A percentile compares a stretch with the other conserved stretches of the same genome.
Evolutionary conservation across 2,329 filamentous ascomycete species (phyloP).

Genomic region (Ampelomyces quisqualis): DNA sequence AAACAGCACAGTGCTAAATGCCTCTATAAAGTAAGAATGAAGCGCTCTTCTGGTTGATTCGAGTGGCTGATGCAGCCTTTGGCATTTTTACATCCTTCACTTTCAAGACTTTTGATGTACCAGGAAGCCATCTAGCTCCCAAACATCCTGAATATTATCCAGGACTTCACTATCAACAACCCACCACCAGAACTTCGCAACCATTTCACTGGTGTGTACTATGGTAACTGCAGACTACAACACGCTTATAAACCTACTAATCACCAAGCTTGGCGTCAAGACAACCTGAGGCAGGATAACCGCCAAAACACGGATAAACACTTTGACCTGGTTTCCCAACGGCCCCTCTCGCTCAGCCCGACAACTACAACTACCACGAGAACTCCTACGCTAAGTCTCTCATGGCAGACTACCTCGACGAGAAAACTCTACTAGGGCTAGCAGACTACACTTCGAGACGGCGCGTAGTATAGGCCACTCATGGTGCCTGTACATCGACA

Average conservation of each 20-base stretch:
- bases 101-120: slow-evolving; percentile 32
- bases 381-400: slow-evolving; percentile 33
- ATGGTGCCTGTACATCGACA: slow-evolving; percentile 34
- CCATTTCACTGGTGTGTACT: slow-evolving; percentile 28
- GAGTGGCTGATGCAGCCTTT: slow-evolving; percentile 44
- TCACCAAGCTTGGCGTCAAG: slow-evolving; percentile 19
- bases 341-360: slow-evolving; percentile 20
- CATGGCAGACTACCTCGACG: slow-evolving; percentile 23
- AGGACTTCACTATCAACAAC: slow-evolving; percentile 25
- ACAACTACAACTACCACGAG: slow-evolving; percentile 28
- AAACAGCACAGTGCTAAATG: slow-evolving; percentile 39
- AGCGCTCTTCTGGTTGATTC: slow-evolving; percentile 47
- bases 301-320: slow-evolving; percentile 22
- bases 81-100: slow-evolving; percentile 43
- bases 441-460: slow-evolving; percentile 25
- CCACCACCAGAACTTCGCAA: slow-evolving; percentile 25
- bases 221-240: slow-evolving; percentile 27
- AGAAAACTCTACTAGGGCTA: slow-evolving; percentile 19
- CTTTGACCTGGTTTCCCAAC: slow-evolving; percentile 22
- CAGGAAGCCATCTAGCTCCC: slow-evolving; percentile 24
- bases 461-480: slow-evolving; percentile 15
- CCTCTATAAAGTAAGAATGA: slow-evolving; percentile 35
- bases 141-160: slow-evolving; percentile 19
- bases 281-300: slow-evolving; percentile 3
- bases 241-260: slow-evolving; percentile 26